phyloP scores from a whole-genome alignment of 2,329 filamentous ascomycete genomes.

The Epicoccum sorghinum region DNA sequence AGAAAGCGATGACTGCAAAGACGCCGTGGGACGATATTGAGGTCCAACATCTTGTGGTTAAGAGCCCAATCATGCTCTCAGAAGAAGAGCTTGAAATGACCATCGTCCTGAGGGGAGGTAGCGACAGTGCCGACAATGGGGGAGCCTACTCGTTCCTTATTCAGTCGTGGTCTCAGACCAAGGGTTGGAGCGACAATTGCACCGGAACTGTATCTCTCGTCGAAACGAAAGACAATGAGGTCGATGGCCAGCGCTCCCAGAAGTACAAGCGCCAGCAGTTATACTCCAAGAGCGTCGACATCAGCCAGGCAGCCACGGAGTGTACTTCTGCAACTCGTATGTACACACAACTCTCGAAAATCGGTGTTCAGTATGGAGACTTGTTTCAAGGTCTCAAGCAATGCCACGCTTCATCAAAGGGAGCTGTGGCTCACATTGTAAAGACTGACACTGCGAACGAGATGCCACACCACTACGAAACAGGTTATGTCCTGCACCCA shows the following conservation, averaged over 20 bases:
- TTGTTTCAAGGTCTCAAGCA: slow-evolving; percentile 60
- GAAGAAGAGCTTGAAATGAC: slow-evolving; percentile 41
- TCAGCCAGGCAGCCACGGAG: slow-evolving; percentile 10
- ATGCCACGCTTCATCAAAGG: slow-evolving; percentile 49
- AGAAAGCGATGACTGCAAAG: slow-evolving; percentile 10
- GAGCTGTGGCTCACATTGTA: slow-evolving; percentile 32
- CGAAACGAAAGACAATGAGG: slow-evolving; percentile 47
- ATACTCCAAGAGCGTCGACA: slow-evolving; percentile 11
- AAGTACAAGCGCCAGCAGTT: slow-evolving; percentile 18
- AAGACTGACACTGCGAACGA: slow-evolving; percentile 26
- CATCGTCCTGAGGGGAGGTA: slow-evolving; percentile 28
- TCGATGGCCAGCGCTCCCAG: slow-evolving; percentile 41
- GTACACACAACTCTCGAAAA: slow-evolving; percentile 55
- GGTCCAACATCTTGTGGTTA: slow-evolving; percentile 25
- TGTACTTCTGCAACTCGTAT: slow-evolving; percentile 41
- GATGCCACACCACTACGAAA: slow-evolving; percentile 38
- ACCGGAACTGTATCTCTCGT: slow-evolving; percentile 49
- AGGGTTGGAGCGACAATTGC: slow-evolving; percentile 66
- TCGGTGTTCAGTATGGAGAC: slow-evolving; percentile 59
- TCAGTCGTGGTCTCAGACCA: slow-evolving; percentile 58
- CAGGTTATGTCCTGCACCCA: slow-evolving; percentile 34
- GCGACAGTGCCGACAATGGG: background rate
- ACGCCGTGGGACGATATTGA: slow-evolving; percentile 21
- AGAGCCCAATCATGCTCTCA: slow-evolving; percentile 32
- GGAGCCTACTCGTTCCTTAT: slow-evolving; percentile 54